A percentile compares a stretch with the other conserved stretches of the same genome.
Conservation (phyloP, 2,329 filamentous ascomycete genomes). For the Hymenoscyphus linearis region DNA sequence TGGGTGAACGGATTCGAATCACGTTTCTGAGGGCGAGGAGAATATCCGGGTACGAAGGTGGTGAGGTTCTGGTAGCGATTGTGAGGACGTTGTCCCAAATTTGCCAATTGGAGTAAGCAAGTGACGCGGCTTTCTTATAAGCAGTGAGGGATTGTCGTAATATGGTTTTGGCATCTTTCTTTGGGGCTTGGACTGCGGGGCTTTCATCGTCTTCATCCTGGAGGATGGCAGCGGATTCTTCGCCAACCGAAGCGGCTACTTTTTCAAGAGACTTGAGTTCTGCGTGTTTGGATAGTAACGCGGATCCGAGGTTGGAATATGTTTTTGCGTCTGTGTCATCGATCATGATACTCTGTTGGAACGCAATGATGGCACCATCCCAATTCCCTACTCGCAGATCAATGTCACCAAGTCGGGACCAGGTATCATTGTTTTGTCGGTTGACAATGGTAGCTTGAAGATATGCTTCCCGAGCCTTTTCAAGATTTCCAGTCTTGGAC, state of each 20-base stretch:
- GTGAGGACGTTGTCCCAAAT: constrained; percentile 98
- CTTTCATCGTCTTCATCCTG: constrained; percentile 29
- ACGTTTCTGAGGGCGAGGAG: constrained; percentile 69
- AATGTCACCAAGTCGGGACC: constrained; percentile 88
- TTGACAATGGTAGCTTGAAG: constrained; percentile 71
- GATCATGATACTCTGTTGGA: constrained; percentile 73
- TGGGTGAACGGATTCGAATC: constrained; percentile 63
- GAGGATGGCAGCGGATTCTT: constrained; percentile 24
- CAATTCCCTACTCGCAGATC: constrained; percentile 73
- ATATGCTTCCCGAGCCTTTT: constrained; percentile 72
- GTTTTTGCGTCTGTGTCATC: constrained; percentile 88
- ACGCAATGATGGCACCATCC: constrained; percentile 75
- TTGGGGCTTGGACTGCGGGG: constrained; percentile 25
- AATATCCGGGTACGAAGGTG: constrained; percentile 70
- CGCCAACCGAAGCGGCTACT: constrained; percentile 11
- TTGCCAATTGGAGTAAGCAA: constrained; percentile 81
- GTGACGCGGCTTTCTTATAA: constrained; percentile 77
- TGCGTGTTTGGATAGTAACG: constrained; percentile 65
- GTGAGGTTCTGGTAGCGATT: constrained; percentile 70
- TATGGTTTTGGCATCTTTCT: constrained; percentile 37
- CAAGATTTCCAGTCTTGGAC: constrained; percentile 59
- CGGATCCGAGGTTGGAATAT: constrained; percentile 90
- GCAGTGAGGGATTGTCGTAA: constrained; percentile 73
- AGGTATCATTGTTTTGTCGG: constrained; percentile 74
- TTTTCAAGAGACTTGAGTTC: constrained; percentile 40